A percentile compares a stretch with the other conserved stretches of the same genome.
Evolutionary conservation across 768 basidiomycete species (phyloP).

Genomic region (Suillus spraguei): DNA sequence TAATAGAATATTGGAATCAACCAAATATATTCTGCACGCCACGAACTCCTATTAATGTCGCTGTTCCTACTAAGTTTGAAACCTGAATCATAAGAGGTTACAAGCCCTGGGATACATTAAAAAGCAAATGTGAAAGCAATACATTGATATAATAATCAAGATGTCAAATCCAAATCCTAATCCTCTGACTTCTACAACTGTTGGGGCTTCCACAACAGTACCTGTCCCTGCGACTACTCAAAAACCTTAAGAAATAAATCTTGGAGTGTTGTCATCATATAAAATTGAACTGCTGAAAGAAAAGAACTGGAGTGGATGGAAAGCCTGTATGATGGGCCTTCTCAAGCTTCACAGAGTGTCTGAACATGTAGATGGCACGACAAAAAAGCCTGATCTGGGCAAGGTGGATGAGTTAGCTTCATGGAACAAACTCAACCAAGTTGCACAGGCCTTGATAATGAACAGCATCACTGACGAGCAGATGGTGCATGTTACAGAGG

Average conservation of each 20-base stretch:
- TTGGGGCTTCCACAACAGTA: no score
- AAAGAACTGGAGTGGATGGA: not conserved
- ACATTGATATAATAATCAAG: not conserved
- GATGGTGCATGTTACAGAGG: not conserved
- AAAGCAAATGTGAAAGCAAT: no score
- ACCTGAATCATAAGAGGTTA: no score
- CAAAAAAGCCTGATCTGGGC: no score
- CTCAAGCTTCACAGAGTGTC: not conserved
- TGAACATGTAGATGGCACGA: not conserved
- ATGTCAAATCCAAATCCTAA: not conserved
- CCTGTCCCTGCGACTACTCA: not conserved
- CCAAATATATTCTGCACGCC: no score
- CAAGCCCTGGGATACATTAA: not conserved
- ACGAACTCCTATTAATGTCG: no score
- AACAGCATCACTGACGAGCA: constrained; percentile 4
- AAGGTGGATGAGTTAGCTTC: no score
- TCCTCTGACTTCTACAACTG: no score
- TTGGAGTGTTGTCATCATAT: not conserved
- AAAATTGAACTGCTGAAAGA: not conserved
- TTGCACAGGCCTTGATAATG: no score
- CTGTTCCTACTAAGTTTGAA: no score
- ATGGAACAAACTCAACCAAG: no score
- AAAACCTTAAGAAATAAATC: not conserved
- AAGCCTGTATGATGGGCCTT: not conserved
- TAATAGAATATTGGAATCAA: no score